phyloP scores from a whole-genome alignment of 345 rosid genomes.

The Gossypium mustelinum region DNA sequence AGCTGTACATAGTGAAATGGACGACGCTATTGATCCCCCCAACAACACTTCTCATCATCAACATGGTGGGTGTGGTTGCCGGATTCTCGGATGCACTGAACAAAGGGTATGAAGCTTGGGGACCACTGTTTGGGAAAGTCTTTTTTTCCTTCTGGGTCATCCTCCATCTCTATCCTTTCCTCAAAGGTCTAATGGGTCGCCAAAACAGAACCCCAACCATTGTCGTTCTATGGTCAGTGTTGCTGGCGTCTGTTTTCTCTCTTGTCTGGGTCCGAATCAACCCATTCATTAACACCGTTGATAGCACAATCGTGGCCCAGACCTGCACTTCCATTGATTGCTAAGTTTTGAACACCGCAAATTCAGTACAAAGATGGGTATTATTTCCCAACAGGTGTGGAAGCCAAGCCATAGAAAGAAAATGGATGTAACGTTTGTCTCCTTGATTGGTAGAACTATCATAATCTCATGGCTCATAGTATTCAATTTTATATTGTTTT shows the following conservation, averaged over 20 bases:
- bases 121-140: constrained; percentile 87
- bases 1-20: constrained; percentile 90
- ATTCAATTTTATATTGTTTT: not conserved
- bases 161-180: constrained; percentile 93
- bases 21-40: constrained; percentile 81
- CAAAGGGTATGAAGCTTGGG: constrained; percentile 95
- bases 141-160: constrained; percentile 97
- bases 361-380: not conserved
- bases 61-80: constrained; percentile 91
- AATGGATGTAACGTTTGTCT: not conserved
- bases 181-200: constrained; percentile 96
- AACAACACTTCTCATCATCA: constrained; percentile 70
- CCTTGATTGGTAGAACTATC: not conserved
- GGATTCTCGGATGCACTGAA: constrained; percentile 98
- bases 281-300: constrained; percentile 51
- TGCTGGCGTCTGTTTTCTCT: constrained; percentile 90
- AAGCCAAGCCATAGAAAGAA: not conserved
- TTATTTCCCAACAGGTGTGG: not conserved
- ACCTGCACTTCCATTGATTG: constrained; percentile 83
- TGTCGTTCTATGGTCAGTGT: constrained; percentile 84
- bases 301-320: constrained; percentile 28
- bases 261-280: constrained; percentile 91
- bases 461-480: not conserved
- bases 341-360: constrained; percentile 15
- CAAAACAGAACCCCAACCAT: constrained; percentile 93